Conservation (phyloP, 257 asterid genomes). For the Solanum habrochaites region DNA sequence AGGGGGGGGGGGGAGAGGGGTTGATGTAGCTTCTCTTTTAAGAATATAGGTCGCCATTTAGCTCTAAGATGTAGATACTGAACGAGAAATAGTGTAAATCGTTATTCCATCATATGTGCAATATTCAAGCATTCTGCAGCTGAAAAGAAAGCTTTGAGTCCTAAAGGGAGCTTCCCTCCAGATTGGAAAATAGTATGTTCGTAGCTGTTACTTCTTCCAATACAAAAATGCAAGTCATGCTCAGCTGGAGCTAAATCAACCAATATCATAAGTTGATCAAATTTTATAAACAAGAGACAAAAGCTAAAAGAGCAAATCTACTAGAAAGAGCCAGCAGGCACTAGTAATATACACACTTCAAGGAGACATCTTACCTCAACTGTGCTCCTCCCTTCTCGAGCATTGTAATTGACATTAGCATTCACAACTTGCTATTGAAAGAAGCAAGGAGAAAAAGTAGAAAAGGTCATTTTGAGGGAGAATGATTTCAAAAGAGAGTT, state of each 20-base stretch:
- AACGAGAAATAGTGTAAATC: not conserved
- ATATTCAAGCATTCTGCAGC: not conserved
- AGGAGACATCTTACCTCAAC: constrained; percentile 41
- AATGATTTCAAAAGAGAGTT: not conserved
- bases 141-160: not conserved
- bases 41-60: not conserved
- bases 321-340: not conserved
- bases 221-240: not conserved
- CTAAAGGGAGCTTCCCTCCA: not conserved
- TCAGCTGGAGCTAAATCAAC: not conserved
- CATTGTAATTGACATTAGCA: constrained; percentile 55
- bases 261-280: not conserved
- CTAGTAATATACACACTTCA: not conserved
- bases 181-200: not conserved
- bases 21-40: not conserved
- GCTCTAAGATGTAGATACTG: not conserved
- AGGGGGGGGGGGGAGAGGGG: too few species aligned
- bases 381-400: constrained; percentile 79
- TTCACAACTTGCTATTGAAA: constrained; percentile 63
- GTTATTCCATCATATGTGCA: not conserved
- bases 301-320: not conserved
- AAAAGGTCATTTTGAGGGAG: not conserved
- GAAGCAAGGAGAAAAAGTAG: not conserved
- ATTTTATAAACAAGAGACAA: not conserved
- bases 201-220: not conserved